Base-by-base conservation (phyloP, 2,329 filamentous ascomycete genomes). In the Botrytis medusae region DNA sequence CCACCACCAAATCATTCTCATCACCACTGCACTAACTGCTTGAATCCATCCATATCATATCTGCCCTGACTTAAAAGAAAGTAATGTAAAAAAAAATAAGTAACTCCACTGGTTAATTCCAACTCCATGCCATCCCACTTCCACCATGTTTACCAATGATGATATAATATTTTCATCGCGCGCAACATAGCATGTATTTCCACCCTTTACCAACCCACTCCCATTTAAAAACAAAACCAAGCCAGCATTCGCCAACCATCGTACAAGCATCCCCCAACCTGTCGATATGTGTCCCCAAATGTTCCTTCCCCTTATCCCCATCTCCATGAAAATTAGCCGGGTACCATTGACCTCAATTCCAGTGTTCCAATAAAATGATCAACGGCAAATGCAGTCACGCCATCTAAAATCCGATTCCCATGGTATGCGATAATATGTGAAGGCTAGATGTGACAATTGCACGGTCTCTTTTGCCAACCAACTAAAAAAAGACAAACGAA, bases 401-500 rank as follows among this genome's bases (percentile, higher is more conserved):
- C 61, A 72, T 72, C 70, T 72, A 72, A 67, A 72, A 67, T 57
- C 70, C 44, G 42, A 68, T 42, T 57, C 60, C 71, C 71, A 60
- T 72, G 71, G 42, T 72, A 69, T 72, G 51, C 59, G 62, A 72
- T 72, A 54, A 68, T 68, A n/a, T 9, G 34, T 61, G 40, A 72
- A 69, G 71, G 32, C 44, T 42, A 64, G 59, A 65, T 67, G 60
- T 67, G 46, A 34, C 46, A 7, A 48, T 72, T 62, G 71, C 71
- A 69, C 62, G 25, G 37, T 68, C 65, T 42, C 34, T 67, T 42
- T 60, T 61, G 32, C 51, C 42, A 44, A 54, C 69, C 44, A 73
- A 40, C 71, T 63, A 63, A 63, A 61, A 69, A 57, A 63, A 68
- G 64, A 68, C 46, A 61, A 74, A 67, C 65, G 34, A 46, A 72